Base-by-base conservation (phyloP, 1,284 basidiomycete species). In the Bjerkandera adusta region DNA sequence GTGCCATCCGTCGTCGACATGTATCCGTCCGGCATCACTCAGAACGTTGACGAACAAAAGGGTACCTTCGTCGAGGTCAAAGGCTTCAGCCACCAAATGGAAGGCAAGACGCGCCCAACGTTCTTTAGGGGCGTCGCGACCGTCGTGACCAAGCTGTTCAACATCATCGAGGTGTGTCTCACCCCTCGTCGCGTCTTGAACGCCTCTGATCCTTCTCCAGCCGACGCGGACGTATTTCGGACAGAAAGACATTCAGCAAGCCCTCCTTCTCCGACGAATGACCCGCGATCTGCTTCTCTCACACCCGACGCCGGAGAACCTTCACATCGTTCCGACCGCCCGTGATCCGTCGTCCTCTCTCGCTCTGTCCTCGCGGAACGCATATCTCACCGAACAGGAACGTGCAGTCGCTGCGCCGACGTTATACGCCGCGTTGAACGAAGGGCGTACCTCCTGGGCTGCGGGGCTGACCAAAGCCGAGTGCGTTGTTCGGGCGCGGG, bases 181-280 rank as follows among this genome's bases (percentile, higher is more conserved):
- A 21, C 15, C 15, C 13, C 44, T 5, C n/a, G 30, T 16, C 22
- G 26, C 16, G 36, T 13, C 27, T 40, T n/a, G 18, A 18, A 16
- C 33, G 40, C 10, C 33, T 10, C 46, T 38, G 21, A 30, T 33
- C 11, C 5, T 13, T 16, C 5, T 18, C 4, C 59, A 94, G 89
- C 96, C 96, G 2, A 91, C 91, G 43, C 81, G 83, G 48, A 85
- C 91, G 18, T 99, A 98, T 67, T 97, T 99, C 60, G 96, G 97
- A 0, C 96, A 98, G 67, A 99, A 99, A 66, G 96, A 99, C 62
- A 97, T 99, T 47, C 96, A 99, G 64, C 96, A 99, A 64, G 92
- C 89, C 0, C 69, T 98, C 6, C 69, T 99, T 16, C 76, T 99
- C 18, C 85, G 88, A 36, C 83, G 89, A n/a, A 76, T 99, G 65